Base-by-base conservation (phyloP, 208 protist genomes). In the Leishmania guyanensis region DNA sequence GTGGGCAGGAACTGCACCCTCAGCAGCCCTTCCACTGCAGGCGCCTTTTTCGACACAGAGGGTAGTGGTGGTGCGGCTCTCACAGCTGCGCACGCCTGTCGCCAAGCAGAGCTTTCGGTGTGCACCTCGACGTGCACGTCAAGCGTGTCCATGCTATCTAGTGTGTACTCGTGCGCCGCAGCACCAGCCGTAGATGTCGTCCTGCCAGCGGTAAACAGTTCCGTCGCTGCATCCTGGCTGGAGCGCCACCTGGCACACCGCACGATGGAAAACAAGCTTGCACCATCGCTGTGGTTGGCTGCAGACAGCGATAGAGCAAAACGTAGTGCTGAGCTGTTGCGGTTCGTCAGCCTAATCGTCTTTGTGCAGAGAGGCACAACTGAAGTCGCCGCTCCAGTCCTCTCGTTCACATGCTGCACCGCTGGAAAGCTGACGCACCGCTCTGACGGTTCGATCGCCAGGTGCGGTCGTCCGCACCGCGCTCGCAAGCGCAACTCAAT, bases 401-500 rank as follows among this genome's bases (percentile, higher is more conserved):
- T 62, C 43, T 65, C 50, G 51, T 69, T 36, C 39, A 81, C 73
- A 20, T 69, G 66, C 65, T 87, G 91, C 33, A 82, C 82, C 16
- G 77, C 65, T 12, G 82, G 82, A 78, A 96, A 95, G 77, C 78
- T 60, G 12, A 96, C 80, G 17, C 87, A 74, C 20, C 77, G 81
- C 60, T 83, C 85, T 26, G 93, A 95, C 33, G 94, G 94, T 79
- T 96, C 88, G 56, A 97, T 88, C 3, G 85, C 83, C 48, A 97
- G 86, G 65, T 84, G 88, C 46, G 94, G 91, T 3, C 89, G 84
- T 14, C 93, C 92, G 75, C 92, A 96, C 12, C 89, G 89, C 9
- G 94, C 90, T 5, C 92, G 94, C 75, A 97, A 80, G 43, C 88
- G 89, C 73, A 97, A 79, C 84, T 97, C 94, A 68, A 96, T 92